phyloP scores from a whole-genome alignment of 768 basidiomycete genomes.

The Plicaturopsis crispa region DNA sequence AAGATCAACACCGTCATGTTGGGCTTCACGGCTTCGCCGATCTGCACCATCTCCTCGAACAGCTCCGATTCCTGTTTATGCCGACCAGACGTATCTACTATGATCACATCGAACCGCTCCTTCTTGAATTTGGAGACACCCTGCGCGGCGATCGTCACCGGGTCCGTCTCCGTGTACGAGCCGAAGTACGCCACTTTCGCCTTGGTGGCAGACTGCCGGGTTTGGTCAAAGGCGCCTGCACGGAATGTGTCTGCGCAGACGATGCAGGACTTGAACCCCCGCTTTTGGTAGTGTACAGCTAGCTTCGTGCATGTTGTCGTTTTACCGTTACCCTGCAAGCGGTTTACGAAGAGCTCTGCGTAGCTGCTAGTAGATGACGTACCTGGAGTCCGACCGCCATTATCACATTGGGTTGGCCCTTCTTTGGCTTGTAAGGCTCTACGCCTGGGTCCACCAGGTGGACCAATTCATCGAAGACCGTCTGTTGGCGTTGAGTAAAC shows the following conservation, averaged over 20 bases:
- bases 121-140: slow-evolving; percentile 98
- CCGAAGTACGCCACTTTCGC: slow-evolving; percentile 99
- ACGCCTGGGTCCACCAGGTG: slow-evolving; percentile 91
- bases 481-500: slow-evolving; percentile 33
- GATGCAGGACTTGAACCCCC: slow-evolving; percentile 94
- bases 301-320: slow-evolving; percentile 99
- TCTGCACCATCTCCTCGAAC: slow-evolving; percentile 98
- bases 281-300: slow-evolving; percentile 94
- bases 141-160: slow-evolving; percentile 88
- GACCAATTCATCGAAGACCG: slow-evolving; percentile 95
- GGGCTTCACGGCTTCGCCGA: slow-evolving; percentile 87
- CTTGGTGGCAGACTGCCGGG: slow-evolving; percentile 96
- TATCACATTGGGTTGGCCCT: slow-evolving; percentile 87
- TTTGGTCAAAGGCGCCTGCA: slow-evolving; percentile 98
- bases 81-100: slow-evolving; percentile 95
- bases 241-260: slow-evolving; percentile 99
- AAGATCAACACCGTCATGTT: slow-evolving; percentile 94
- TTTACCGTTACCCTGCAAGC: slow-evolving; percentile 93
- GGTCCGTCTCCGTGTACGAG: slow-evolving; percentile 97
- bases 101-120: slow-evolving; percentile 96
- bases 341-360: slow-evolving; percentile 5
- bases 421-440: slow-evolving; percentile 94
- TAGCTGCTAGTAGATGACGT: too few relatives aligned
- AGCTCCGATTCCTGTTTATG: slow-evolving; percentile 97
- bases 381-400: slow-evolving; percentile 98